These are phyloP conservation scores for Boletus rufocinnamomeus DNA, from an alignment of 768 basidiomycete genomes.

Conservation along the genomic window DNA sequence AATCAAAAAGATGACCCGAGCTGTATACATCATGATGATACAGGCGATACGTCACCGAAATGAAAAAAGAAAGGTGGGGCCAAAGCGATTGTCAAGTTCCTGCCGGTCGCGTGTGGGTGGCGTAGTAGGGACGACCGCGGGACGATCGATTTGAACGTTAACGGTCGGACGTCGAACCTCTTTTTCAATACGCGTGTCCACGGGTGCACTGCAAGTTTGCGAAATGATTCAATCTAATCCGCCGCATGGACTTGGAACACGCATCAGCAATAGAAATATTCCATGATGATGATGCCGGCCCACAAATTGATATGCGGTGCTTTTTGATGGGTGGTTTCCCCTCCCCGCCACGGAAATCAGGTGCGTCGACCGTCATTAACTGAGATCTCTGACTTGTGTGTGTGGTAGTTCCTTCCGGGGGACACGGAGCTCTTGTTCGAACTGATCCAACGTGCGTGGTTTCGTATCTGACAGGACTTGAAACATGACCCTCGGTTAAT, in stretches of 20 bases:
- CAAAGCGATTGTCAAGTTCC: neutral
- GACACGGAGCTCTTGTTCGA: neutral
- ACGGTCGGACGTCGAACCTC: conserved; percentile 5
- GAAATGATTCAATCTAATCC: neutral
- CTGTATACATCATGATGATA: conserved; percentile 10
- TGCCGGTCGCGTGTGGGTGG: conserved; percentile 9
- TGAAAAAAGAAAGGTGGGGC: neutral
- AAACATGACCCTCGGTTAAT: conserved; percentile 2
- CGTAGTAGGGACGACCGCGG: neutral
- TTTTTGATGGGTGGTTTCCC: neutral
- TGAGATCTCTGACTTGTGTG: neutral
- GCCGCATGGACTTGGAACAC: conserved; percentile 8
- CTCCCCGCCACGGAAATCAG: conserved; percentile 1
- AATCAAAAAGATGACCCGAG: neutral
- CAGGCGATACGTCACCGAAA: neutral
- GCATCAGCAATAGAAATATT: neutral
- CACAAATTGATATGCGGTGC: conserved; percentile 4
- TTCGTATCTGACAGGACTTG: conserved; percentile 12
- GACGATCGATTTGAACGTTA: conserved; percentile 1
- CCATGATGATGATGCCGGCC: neutral
- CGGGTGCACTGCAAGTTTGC: neutral
- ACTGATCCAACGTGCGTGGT: neutral
- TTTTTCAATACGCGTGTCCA: neutral
- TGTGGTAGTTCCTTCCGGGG: conserved; percentile 1
- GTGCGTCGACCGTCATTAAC: neutral